Evolutionary conservation across 2,329 filamentous ascomycete genomes (phyloP), one percentile per base, ranked within the genome.

Genomic region (Aplosporella prunicola): DNA sequence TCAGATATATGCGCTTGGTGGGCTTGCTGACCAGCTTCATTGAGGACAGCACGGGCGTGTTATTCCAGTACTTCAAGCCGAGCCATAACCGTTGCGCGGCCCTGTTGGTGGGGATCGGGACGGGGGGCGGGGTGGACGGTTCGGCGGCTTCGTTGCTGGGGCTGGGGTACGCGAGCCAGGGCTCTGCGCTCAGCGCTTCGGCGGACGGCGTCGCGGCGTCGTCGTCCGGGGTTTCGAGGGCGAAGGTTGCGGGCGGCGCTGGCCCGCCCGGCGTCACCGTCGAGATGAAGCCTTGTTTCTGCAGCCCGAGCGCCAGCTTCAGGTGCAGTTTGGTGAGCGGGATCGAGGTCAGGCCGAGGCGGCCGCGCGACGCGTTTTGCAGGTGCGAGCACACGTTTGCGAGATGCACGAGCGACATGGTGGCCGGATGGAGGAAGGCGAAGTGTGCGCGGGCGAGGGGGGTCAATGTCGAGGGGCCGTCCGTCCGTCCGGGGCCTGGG

Each of bases 41-140:
- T 46, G 75, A 71, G 44, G 68, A 69, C 47, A 95, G 63, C 15
- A 94, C 86, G 5, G 88, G 85, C 59, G 79, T 70, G 54, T 82
- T 82, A 48, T 87, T 78, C 75, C 76, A 84, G 72, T 94, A 94
- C 66, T 94, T 94, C 52, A 94, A 66, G 1, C 86, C 86, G 9
- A 95, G 63, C 88, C 88, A 95, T 47, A 95, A 66, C 43, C 88
- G 72, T 55, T 84, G 72, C 25, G 68, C 71, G 4, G 86, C 74
- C 24, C 86, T 75, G 61, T 93, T 94, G 32, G 47, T 37, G 5
- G 59, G 60, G 9, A 62, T 52, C 28, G 47, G 39, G 32, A 53
- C 47, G 10, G 22, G 23, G 16, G 24, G 22, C 20, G 24, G 30
- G 14, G 17, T 6, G 15, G 15, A 10, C 10, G 10, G 20, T 9